phyloP scores from a whole-genome alignment of 2,329 filamentous ascomycete genomes.

The Pyrenophora tritici-repentis region DNA sequence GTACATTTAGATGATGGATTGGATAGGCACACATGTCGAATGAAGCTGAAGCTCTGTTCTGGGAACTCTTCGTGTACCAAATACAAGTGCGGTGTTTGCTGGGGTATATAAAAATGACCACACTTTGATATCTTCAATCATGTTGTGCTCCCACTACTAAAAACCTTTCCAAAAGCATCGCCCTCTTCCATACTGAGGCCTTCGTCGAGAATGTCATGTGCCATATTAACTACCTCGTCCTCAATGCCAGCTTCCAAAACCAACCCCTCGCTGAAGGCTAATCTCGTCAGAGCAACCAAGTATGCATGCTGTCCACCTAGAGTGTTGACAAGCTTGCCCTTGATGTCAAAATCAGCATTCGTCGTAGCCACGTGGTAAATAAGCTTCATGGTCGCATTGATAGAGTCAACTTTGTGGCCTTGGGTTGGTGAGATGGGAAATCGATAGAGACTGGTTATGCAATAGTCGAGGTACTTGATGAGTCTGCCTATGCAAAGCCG shows the following conservation, averaged over 20 bases:
- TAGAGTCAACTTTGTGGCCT: conserved; percentile 51
- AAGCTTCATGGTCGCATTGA: conserved; percentile 66
- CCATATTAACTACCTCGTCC: conserved; percentile 77
- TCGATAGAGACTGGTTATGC: conserved; percentile 65
- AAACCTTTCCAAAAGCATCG: conserved; percentile 60
- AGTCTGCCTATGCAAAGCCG: conserved; percentile 73
- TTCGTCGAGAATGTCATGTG: conserved; percentile 79
- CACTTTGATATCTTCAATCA: neutral
- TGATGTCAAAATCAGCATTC: conserved; percentile 70
- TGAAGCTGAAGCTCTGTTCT: too few relatives aligned
- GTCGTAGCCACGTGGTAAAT: conserved; percentile 63
- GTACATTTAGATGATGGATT: too few relatives aligned
- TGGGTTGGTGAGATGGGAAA: conserved; percentile 42
- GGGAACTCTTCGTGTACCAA: too few relatives aligned
- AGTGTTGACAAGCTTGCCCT: conserved; percentile 70
- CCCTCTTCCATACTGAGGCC: conserved; percentile 80
- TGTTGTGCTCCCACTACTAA: conserved; percentile 35
- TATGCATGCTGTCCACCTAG: conserved; percentile 81
- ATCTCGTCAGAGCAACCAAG: conserved; percentile 74
- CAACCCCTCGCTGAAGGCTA: conserved; percentile 84
- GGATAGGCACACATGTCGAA: too few relatives aligned
- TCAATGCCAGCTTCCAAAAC: conserved; percentile 78
- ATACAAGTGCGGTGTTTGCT: too few relatives aligned
- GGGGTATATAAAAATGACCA: too few relatives aligned
- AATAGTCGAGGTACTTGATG: conserved; percentile 75